Percentiles rank a stretch among this genome's conserved stretches.
Conservation (phyloP, 163 green algal genomes). For the Chlamydomonas reinhardtii region DNA sequence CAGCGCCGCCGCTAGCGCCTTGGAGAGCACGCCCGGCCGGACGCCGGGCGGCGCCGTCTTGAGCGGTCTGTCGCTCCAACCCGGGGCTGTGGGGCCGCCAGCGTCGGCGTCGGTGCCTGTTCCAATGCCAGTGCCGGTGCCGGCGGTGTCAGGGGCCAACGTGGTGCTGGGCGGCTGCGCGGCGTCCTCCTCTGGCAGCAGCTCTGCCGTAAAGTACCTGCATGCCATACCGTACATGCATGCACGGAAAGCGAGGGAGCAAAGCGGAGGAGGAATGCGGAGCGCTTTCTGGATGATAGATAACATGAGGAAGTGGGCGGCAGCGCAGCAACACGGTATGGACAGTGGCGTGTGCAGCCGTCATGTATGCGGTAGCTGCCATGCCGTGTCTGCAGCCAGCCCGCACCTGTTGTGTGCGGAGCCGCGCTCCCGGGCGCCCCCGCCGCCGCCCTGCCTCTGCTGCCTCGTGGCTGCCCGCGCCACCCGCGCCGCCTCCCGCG, state of each 20-base stretch:
- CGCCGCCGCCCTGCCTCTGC: background rate
- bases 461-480: background rate
- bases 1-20: background rate
- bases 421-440: background rate
- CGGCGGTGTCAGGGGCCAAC: too few relatives aligned
- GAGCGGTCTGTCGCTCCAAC: background rate
- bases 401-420: background rate
- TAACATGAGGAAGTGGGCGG: too few relatives aligned
- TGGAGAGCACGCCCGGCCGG: slow-evolving; percentile 1
- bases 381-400: too few relatives aligned
- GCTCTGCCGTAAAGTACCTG: slow-evolving; percentile 4
- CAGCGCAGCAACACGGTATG: too few relatives aligned
- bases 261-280: too few relatives aligned
- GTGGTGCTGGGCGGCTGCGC: too few relatives aligned
- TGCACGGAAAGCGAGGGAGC: too few relatives aligned
- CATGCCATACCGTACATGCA: too few relatives aligned
- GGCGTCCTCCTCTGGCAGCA: background rate
- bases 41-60: background rate
- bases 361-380: too few relatives aligned
- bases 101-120: background rate
- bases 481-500: background rate
- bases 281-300: too few relatives aligned
- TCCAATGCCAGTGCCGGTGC: too few relatives aligned
- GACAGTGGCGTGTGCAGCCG: too few relatives aligned
- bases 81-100: background rate